Evolutionary conservation across 148 eudicot genomes (phyloP).

Genomic region (Pouteria glomerata): DNA sequence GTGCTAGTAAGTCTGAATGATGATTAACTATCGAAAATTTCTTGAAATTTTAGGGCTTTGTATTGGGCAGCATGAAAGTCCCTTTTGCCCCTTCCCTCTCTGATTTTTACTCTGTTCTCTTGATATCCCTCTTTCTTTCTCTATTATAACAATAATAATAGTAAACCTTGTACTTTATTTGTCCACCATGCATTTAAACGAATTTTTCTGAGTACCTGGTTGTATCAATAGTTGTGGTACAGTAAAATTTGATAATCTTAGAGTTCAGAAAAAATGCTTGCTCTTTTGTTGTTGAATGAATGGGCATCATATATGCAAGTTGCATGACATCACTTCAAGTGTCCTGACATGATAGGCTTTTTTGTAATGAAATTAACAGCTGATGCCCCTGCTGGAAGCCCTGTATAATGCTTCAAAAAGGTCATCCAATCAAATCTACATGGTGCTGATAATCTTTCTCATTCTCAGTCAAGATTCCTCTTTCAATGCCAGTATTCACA

Average conservation of each 20-base stretch:
- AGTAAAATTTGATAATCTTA: neutral
- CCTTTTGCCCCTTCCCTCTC: neutral
- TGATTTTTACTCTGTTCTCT: neutral
- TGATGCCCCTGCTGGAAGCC: slow-evolving; percentile 90
- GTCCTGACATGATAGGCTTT: slow-evolving; percentile 3
- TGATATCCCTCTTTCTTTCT: neutral
- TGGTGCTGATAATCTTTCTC: slow-evolving; percentile 84
- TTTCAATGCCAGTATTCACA: slow-evolving; percentile 90
- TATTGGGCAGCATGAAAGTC: neutral
- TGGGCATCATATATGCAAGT: neutral
- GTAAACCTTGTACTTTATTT: neutral
- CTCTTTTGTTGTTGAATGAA: too few species aligned
- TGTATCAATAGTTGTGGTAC: too few species aligned
- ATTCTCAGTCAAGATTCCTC: slow-evolving; percentile 96
- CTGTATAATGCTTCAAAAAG: slow-evolving; percentile 72
- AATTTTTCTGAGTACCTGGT: neutral
- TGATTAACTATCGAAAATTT: too few species aligned
- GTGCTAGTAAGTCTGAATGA: neutral
- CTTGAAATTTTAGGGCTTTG: neutral
- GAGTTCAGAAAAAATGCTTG: neutral
- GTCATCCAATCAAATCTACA: slow-evolving; percentile 91
- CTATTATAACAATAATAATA: neutral
- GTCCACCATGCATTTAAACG: neutral
- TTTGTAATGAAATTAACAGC: slow-evolving; percentile 37
- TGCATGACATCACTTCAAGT: neutral